phyloP scores from a whole-genome alignment of 352 stramenopile species.

The Phytophthora sansomeana region DNA sequence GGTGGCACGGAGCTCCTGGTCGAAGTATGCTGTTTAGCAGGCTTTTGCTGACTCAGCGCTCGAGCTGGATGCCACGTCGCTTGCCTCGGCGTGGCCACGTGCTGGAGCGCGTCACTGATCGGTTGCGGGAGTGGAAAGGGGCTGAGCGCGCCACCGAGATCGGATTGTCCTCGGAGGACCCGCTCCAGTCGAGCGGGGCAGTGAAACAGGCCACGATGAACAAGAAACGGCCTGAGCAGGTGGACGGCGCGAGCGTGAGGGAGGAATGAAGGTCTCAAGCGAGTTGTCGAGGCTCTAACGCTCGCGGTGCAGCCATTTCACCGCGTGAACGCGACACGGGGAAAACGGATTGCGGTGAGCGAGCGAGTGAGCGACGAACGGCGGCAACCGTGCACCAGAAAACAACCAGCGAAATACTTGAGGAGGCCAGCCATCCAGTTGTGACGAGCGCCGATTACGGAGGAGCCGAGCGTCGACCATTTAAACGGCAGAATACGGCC shows the following conservation, averaged over 20 bases:
- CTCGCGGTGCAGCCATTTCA: constrained; percentile 38
- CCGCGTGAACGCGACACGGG: constrained; percentile 38
- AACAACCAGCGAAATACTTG: constrained; percentile 38
- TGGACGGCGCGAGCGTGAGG: constrained; percentile 5
- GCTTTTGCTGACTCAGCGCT: constrained; percentile 24
- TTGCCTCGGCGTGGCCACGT: constrained; percentile 31
- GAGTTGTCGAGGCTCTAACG: constrained; percentile 37
- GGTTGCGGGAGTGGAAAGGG: constrained; percentile 34
- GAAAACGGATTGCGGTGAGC: constrained; percentile 31
- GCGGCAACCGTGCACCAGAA: constrained; percentile 31
- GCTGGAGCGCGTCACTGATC: constrained; percentile 31
- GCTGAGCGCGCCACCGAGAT: constrained; percentile 15
- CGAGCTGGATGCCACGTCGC: constrained; percentile 28
- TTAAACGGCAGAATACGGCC: constrained; percentile 22
- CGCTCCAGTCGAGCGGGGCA: constrained; percentile 23
- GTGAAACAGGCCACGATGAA: constrained; percentile 42
- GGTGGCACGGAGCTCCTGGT: constrained; percentile 7
- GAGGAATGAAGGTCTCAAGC: constrained; percentile 28
- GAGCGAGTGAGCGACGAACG: constrained; percentile 25
- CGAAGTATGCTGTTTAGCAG: constrained; percentile 44
- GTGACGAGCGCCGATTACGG: constrained; percentile 36
- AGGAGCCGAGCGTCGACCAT: constrained; percentile 16
- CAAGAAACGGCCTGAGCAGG: constrained; percentile 42
- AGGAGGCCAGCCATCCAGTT: constrained; percentile 16
- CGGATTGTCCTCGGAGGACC: not conserved